Conservation (phyloP, 139 green algal genomes). For the Pleodorina starrii region DNA sequence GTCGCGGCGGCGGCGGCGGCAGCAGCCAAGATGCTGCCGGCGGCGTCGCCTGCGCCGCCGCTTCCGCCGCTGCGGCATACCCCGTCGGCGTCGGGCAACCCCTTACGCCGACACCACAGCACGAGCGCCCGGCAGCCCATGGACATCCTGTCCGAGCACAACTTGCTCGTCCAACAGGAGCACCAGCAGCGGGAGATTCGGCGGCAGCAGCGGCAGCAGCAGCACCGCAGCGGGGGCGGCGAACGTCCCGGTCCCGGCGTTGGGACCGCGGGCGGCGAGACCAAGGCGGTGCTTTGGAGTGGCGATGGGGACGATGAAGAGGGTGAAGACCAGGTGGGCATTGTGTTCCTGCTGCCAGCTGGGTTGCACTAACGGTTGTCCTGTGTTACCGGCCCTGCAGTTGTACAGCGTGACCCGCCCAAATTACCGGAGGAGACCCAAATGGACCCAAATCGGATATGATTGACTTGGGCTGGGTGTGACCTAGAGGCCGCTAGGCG, state of each 20-base stretch:
- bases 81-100: neutral
- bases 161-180: constrained; percentile 23
- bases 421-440: too few relatives aligned
- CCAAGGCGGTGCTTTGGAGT: neutral
- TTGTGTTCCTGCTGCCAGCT: too few relatives aligned
- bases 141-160: constrained; percentile 39
- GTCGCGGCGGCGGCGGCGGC: neutral
- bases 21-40: neutral
- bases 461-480: too few relatives aligned
- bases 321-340: constrained; percentile 41
- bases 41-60: neutral
- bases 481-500: too few relatives aligned
- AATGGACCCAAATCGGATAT: too few relatives aligned
- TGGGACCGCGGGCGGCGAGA: neutral
- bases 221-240: neutral
- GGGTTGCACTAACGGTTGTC: too few relatives aligned
- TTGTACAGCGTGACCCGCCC: too few relatives aligned
- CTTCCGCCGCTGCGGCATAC: neutral
- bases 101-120: neutral
- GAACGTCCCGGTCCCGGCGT: too few relatives aligned
- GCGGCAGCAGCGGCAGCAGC: constrained; percentile 26
- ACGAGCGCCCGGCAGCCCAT: neutral
- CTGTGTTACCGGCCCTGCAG: too few relatives aligned
- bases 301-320: neutral
- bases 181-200: constrained; percentile 44